Evolutionary conservation across 495 filamentous ascomycete species (phyloP).

Genomic region (Parachaetomium inaequale): DNA sequence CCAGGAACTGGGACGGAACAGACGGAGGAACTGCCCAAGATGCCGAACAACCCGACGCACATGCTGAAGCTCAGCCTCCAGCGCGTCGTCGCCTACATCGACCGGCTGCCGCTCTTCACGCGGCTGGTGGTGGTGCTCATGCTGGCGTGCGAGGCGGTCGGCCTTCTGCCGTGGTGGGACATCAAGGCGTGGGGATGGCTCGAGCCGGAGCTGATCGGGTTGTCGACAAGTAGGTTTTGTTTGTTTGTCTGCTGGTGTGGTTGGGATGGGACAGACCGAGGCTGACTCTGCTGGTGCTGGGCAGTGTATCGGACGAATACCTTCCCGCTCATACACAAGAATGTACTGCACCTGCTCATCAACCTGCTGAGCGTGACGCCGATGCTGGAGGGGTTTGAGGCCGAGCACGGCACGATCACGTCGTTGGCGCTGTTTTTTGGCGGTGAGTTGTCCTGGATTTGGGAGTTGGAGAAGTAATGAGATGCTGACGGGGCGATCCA

Average conservation of each 20-base stretch:
- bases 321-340: slow-evolving; percentile 81
- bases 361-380: slow-evolving; percentile 78
- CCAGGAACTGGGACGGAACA: neutral
- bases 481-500: slow-evolving; percentile 29
- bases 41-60: slow-evolving; percentile 18
- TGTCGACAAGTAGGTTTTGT: slow-evolving; percentile 72
- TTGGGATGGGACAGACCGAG: neutral
- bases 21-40: slow-evolving; percentile 2
- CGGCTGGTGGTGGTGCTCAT: slow-evolving; percentile 69
- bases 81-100: slow-evolving; percentile 61
- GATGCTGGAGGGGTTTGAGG: slow-evolving; percentile 85
- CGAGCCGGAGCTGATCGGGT: slow-evolving; percentile 66
- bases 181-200: slow-evolving; percentile 71
- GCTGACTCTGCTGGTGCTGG: neutral
- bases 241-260: too few relatives aligned
- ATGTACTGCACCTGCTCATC: slow-evolving; percentile 73
- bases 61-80: slow-evolving; percentile 33
- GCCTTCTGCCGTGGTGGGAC: slow-evolving; percentile 63
- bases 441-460: slow-evolving; percentile 55
- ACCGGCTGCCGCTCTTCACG: slow-evolving; percentile 85
- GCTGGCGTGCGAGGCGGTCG: slow-evolving; percentile 61
- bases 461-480: neutral
- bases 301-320: slow-evolving; percentile 91
- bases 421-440: slow-evolving; percentile 81
- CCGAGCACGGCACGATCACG: slow-evolving; percentile 88